Conservation (phyloP, 2,329 filamentous ascomycete species). For the Pseudogymnoascus sp. region DNA sequence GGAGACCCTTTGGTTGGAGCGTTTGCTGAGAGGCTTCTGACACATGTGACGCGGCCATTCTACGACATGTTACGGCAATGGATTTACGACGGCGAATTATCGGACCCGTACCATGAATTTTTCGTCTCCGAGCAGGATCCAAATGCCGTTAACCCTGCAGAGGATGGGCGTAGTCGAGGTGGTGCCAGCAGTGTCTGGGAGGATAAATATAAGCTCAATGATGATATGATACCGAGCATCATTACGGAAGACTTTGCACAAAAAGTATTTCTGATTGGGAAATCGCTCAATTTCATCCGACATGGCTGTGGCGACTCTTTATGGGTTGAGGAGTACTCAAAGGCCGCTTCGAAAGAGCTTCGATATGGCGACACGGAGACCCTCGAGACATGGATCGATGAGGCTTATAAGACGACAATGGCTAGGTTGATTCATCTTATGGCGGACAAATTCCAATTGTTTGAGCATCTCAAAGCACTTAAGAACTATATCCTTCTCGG, state of each 20-base stretch:
- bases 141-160: slow-evolving; percentile 32
- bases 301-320: slow-evolving; percentile 88
- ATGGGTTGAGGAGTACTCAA: slow-evolving; percentile 95
- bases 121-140: slow-evolving; percentile 80
- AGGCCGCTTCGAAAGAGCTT: slow-evolving; percentile 82
- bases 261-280: slow-evolving; percentile 94
- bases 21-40: slow-evolving; percentile 82
- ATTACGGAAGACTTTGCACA: slow-evolving; percentile 89
- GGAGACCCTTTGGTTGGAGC: slow-evolving; percentile 90
- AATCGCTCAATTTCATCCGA: slow-evolving; percentile 95
- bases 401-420: slow-evolving; percentile 98
- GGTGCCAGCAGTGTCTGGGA: slow-evolving; percentile 92
- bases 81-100: slow-evolving; percentile 97
- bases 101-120: slow-evolving; percentile 93
- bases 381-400: slow-evolving; percentile 86
- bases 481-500: slow-evolving; percentile 93
- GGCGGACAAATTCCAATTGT: slow-evolving; percentile 89
- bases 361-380: slow-evolving; percentile 88
- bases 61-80: slow-evolving; percentile 93
- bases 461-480: slow-evolving; percentile 81
- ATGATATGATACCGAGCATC: slow-evolving; percentile 84
- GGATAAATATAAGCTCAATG: slow-evolving; percentile 84
- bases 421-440: slow-evolving; percentile 86
- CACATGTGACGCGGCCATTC: slow-evolving; percentile 84
- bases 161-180: slow-evolving; percentile 43